Evolutionary conservation across 768 basidiomycete species (phyloP).

Genomic region (Russula lepida): DNA sequence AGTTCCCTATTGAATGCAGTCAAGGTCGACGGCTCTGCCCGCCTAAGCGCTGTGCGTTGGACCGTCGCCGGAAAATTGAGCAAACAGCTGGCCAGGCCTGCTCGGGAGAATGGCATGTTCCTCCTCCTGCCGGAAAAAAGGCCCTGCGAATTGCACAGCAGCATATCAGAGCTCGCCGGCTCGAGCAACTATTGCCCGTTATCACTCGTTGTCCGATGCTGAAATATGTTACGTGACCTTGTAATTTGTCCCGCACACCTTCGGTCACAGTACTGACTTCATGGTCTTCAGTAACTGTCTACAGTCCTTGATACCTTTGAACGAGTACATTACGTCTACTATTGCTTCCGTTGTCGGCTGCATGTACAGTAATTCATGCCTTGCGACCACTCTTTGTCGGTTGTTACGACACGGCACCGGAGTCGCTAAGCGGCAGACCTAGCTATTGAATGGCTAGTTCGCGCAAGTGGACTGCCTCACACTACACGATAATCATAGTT

Average conservation of each 20-base stretch:
- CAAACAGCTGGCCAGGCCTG: neutral
- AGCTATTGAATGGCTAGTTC: too few species aligned
- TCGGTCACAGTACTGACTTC: neutral
- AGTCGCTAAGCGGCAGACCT: too few species aligned
- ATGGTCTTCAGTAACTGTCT: too few species aligned
- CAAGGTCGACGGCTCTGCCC: neutral
- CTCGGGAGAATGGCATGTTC: constrained; percentile 1
- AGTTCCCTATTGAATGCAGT: neutral
- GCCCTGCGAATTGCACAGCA: neutral
- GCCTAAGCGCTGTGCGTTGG: constrained; percentile 10
- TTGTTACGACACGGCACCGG: too few species aligned
- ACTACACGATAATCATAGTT: too few species aligned
- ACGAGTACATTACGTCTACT: too few species aligned
- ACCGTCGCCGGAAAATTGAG: neutral
- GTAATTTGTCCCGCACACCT: too few species aligned
- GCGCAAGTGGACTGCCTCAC: too few species aligned
- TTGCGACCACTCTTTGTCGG: too few species aligned
- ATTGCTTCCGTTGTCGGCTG: too few species aligned
- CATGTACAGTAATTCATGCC: too few species aligned
- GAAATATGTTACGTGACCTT: neutral
- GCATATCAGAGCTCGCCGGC: neutral
- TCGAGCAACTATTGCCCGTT: neutral
- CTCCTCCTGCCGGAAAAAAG: neutral
- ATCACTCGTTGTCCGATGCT: neutral
- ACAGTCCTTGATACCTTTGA: too few species aligned